Conservation (phyloP, 2,329 filamentous ascomycete genomes). For the Pseudogymnoascus sp. region DNA sequence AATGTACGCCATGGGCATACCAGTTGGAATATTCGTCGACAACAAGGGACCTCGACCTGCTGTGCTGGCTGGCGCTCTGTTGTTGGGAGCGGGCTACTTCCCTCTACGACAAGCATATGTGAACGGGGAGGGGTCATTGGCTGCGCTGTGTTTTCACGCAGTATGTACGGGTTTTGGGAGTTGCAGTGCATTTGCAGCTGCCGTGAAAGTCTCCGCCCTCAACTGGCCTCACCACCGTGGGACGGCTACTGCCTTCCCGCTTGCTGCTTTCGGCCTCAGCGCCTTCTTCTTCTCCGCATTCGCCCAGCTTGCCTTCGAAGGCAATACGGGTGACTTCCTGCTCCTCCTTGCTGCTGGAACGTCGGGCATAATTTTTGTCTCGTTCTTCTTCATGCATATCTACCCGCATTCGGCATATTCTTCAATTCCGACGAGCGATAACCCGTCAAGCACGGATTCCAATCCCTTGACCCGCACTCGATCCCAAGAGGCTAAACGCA, state of each 20-base stretch:
- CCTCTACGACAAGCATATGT: slow-evolving; percentile 75
- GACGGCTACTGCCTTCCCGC: slow-evolving; percentile 86
- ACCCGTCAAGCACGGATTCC: slow-evolving; percentile 21
- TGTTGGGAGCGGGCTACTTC: slow-evolving; percentile 74
- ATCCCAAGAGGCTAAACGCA: slow-evolving; percentile 35
- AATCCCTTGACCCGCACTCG: slow-evolving; percentile 36
- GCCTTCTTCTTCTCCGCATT: slow-evolving; percentile 91
- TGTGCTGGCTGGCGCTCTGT: slow-evolving; percentile 63
- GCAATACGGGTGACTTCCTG: slow-evolving; percentile 74
- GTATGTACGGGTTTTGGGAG: slow-evolving; percentile 82
- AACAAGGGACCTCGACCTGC: slow-evolving; percentile 69
- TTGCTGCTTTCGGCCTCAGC: slow-evolving; percentile 88
- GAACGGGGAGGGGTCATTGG: slow-evolving; percentile 50
- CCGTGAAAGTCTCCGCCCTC: slow-evolving; percentile 77
- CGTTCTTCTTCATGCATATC: slow-evolving; percentile 79
- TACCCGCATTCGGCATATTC: slow-evolving; percentile 47
- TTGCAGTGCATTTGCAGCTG: slow-evolving; percentile 80
- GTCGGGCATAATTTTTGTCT: slow-evolving; percentile 61
- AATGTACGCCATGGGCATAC: slow-evolving; percentile 88
- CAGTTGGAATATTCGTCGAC: slow-evolving; percentile 82
- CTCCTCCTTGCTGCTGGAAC: slow-evolving; percentile 75
- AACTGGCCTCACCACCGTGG: slow-evolving; percentile 90
- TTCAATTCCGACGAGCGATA: slow-evolving; percentile 31
- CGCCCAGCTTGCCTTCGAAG: slow-evolving; percentile 69
- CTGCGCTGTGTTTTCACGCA: slow-evolving; percentile 68